Conservation (phyloP, 352 stramenopile species). For the Phytophthora chlamydospora region DNA sequence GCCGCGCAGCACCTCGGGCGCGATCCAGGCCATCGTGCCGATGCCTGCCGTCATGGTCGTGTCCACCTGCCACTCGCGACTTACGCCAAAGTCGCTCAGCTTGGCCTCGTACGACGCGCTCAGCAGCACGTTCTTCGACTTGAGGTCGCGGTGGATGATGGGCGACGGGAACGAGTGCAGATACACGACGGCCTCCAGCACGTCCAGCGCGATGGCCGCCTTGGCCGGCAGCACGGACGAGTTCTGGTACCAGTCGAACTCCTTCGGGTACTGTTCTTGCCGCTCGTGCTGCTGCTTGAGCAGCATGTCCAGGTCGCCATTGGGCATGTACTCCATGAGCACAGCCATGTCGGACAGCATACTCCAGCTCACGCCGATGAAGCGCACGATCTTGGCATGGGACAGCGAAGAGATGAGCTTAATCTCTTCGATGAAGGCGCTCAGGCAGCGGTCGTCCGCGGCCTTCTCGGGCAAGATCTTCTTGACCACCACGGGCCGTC, state of each 20-base stretch:
- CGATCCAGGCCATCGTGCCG: constrained; percentile 88
- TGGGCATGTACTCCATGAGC: constrained; percentile 82
- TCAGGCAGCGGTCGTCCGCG: constrained; percentile 70
- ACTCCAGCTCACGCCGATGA: constrained; percentile 86
- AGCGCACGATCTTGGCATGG: constrained; percentile 82
- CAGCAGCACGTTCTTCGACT: constrained; percentile 80
- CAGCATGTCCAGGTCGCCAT: constrained; percentile 74
- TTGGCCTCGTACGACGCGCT: constrained; percentile 73
- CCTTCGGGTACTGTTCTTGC: constrained; percentile 48
- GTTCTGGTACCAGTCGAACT: constrained; percentile 77
- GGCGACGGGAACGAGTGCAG: constrained; percentile 83
- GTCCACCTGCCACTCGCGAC: constrained; percentile 76
- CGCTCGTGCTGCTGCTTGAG: constrained; percentile 60
- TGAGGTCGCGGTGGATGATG: constrained; percentile 84
- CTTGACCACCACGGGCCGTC: constrained; percentile 74
- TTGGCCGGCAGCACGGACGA: constrained; percentile 52
- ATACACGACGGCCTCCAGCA: constrained; percentile 82
- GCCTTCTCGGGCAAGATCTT: constrained; percentile 86
- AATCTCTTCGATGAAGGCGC: constrained; percentile 84
- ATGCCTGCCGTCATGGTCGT: constrained; percentile 83
- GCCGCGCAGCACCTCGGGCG: constrained; percentile 75
- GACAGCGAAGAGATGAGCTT: constrained; percentile 81
- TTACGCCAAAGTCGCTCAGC: constrained; percentile 86
- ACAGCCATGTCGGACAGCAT: constrained; percentile 87
- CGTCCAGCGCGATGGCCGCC: constrained; percentile 69